These are phyloP conservation scores for Handroanthus guayacan DNA, from an alignment of 257 asterid species.

Conservation along the genomic window DNA sequence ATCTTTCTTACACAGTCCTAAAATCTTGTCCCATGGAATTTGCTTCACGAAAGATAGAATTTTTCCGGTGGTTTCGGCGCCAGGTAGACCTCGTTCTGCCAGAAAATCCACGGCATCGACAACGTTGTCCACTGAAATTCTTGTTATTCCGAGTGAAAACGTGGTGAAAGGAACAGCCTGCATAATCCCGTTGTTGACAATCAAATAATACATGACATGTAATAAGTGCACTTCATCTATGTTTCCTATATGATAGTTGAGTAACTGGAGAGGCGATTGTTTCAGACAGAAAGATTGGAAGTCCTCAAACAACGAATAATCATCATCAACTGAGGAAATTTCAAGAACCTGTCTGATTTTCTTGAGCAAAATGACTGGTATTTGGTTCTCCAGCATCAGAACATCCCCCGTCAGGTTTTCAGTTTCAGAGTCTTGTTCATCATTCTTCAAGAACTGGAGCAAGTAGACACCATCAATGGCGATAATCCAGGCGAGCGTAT, in stretches of 20 bases:
- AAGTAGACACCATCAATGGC: slow-evolving; percentile 46
- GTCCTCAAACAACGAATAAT: background rate
- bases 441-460: slow-evolving; percentile 38
- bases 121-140: background rate
- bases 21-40: slow-evolving; percentile 29
- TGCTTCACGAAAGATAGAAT: slow-evolving; percentile 27
- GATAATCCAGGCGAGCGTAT: slow-evolving; percentile 44
- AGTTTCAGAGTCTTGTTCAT: background rate
- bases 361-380: slow-evolving; percentile 38
- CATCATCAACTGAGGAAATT: background rate
- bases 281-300: slow-evolving; percentile 25
- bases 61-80: slow-evolving; percentile 22
- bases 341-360: slow-evolving; percentile 21
- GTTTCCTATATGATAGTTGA: background rate
- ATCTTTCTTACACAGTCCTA: slow-evolving; percentile 3
- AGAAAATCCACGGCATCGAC: background rate
- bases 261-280: slow-evolving; percentile 44
- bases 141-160: background rate
- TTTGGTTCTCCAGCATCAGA: slow-evolving; percentile 58
- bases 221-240: slow-evolving; percentile 35
- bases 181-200: slow-evolving; percentile 27
- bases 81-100: slow-evolving; percentile 19
- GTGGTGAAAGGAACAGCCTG: background rate
- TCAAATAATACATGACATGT: slow-evolving; percentile 40
- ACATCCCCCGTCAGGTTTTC: slow-evolving; percentile 36